Conservation (phyloP, 192 early-diverging fungal species). For the Coemansia sp. region DNA sequence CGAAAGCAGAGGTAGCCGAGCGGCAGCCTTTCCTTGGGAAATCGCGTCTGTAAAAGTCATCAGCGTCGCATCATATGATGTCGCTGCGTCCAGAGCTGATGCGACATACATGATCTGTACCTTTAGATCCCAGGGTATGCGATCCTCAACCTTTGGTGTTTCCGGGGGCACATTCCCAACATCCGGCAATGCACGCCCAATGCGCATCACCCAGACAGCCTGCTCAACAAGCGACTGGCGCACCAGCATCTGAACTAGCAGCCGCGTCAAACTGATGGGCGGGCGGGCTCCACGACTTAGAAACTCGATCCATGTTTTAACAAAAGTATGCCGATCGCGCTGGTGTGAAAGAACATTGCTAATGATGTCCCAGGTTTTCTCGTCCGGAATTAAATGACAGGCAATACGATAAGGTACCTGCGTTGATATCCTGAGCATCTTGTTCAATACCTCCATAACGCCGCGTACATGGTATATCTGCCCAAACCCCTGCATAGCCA, state of each 20-base stretch:
- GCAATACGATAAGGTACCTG: slow-evolving; percentile 41
- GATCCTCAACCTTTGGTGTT: slow-evolving; percentile 19
- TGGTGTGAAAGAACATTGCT: slow-evolving; percentile 42
- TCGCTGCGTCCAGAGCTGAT: slow-evolving; percentile 40
- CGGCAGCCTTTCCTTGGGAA: slow-evolving; percentile 31
- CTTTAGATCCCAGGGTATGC: slow-evolving; percentile 50
- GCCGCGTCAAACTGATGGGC: slow-evolving; percentile 29
- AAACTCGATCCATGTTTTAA: slow-evolving; percentile 46
- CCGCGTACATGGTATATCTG: slow-evolving; percentile 49
- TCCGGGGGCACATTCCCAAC: slow-evolving; percentile 27
- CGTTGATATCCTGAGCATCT: slow-evolving; percentile 47
- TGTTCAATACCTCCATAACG: slow-evolving; percentile 41
- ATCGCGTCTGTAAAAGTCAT: slow-evolving; percentile 32
- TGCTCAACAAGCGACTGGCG: slow-evolving; percentile 47
- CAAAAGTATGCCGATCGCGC: slow-evolving; percentile 46
- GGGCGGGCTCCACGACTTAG: slow-evolving; percentile 50
- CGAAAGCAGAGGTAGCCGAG: slow-evolving; percentile 33
- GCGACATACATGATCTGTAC: slow-evolving; percentile 49
- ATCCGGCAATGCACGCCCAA: slow-evolving; percentile 48
- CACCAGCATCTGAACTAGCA: slow-evolving; percentile 42
- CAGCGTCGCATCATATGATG: slow-evolving; percentile 22
- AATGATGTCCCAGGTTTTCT: slow-evolving; percentile 49
- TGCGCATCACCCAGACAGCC: slow-evolving; percentile 54
- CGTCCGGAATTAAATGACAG: slow-evolving; percentile 42
- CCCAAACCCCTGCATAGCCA: slow-evolving; percentile 52